Evolutionary conservation across 164 flowering plant species (phyloP).

Genomic region (Umbellularia californica): DNA sequence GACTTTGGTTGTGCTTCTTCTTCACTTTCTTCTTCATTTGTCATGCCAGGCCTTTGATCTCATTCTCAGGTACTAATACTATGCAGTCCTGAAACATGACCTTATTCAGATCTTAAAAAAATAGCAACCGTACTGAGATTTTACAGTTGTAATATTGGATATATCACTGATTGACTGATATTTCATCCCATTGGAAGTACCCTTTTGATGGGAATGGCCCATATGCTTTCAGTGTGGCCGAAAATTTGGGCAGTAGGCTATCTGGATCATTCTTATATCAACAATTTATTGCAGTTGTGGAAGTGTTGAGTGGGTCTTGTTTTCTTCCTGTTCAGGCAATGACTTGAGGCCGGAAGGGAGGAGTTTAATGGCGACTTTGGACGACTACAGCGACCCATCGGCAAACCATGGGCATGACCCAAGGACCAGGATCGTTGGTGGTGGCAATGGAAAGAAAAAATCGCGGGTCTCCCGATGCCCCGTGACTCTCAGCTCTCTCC

Average conservation of each 20-base stretch:
- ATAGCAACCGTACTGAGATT: not conserved
- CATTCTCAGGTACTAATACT: not conserved
- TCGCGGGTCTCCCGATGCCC: not conserved
- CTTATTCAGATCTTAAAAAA: not conserved
- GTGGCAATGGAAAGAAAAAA: slow-evolving; percentile 9
- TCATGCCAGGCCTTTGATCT: not conserved
- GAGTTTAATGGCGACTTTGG: slow-evolving; percentile 15
- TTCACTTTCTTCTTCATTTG: not conserved
- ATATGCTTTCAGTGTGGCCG: not conserved
- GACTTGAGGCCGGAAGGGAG: slow-evolving; percentile 18
- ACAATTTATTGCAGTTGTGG: not conserved
- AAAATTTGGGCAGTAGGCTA: not conserved
- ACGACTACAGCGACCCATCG: slow-evolving; percentile 32
- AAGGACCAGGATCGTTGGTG: slow-evolving; percentile 7
- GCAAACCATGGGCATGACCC: slow-evolving; percentile 44
- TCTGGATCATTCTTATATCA: not conserved
- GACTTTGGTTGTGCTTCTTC: slow-evolving; percentile 1
- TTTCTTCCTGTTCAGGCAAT: slow-evolving; percentile 8
- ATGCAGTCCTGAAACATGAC: too few species aligned
- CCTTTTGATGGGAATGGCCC: not conserved
- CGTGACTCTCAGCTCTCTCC: slow-evolving; percentile 1
- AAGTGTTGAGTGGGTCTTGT: too few species aligned
- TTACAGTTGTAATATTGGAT: not conserved
- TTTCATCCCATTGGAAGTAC: not conserved
- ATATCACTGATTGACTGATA: not conserved